Conservation (phyloP, 1,284 basidiomycete species). For the Pyrrhoderma lamaoense region DNA sequence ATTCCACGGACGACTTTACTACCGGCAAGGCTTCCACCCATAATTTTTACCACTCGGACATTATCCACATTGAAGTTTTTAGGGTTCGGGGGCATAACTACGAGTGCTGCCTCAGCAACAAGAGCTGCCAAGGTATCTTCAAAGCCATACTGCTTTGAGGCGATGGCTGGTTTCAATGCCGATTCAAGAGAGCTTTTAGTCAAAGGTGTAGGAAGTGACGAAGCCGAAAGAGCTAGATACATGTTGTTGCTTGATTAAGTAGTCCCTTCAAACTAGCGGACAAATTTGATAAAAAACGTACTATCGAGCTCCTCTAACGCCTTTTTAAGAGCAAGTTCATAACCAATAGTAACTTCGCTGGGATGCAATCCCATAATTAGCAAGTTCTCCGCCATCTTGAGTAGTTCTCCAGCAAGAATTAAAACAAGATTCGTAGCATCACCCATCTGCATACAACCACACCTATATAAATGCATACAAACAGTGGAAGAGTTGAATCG, state of each 20-base stretch:
- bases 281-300: slow-evolving; percentile 37
- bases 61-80: slow-evolving; percentile 97
- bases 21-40: slow-evolving; percentile 81
- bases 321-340: slow-evolving; percentile 88
- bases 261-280: too few species aligned
- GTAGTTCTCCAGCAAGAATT: slow-evolving; percentile 91
- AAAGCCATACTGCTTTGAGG: slow-evolving; percentile 94
- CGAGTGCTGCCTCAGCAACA: slow-evolving; percentile 88
- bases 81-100: slow-evolving; percentile 84
- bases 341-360: slow-evolving; percentile 90
- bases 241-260: too few species aligned
- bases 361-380: slow-evolving; percentile 97
- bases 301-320: slow-evolving; percentile 87
- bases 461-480: neutral
- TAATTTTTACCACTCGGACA: slow-evolving; percentile 97
- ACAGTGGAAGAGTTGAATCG: neutral
- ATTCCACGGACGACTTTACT: slow-evolving; percentile 94
- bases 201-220: slow-evolving; percentile 69
- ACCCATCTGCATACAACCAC: slow-evolving; percentile 65
- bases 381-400: slow-evolving; percentile 91
- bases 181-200: slow-evolving; percentile 70
- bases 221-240: slow-evolving; percentile 57
- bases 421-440: slow-evolving; percentile 95
- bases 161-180: slow-evolving; percentile 87
- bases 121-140: slow-evolving; percentile 81